phyloP scores from a whole-genome alignment of 108 stramenopile genomes.

The Licmophora abbreviata region DNA sequence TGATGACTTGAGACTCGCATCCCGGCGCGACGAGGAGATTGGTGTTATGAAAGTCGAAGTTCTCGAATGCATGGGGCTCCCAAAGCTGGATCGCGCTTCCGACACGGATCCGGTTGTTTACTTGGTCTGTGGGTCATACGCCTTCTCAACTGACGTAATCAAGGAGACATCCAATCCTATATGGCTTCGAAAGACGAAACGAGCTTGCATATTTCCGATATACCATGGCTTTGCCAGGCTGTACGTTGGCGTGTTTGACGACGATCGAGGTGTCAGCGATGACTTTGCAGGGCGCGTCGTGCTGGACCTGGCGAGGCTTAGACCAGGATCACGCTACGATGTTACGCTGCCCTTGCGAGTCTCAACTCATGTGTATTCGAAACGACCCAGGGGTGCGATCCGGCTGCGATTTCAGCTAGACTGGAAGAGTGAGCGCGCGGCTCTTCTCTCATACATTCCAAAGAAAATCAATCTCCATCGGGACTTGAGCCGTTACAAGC shows the following conservation, averaged over 20 bases:
- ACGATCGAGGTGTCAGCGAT: slow-evolving; percentile 44
- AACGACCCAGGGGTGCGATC: slow-evolving; percentile 43
- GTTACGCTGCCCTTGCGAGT: slow-evolving; percentile 47
- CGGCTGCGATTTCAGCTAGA: slow-evolving; percentile 53
- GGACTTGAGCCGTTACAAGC: slow-evolving; percentile 7
- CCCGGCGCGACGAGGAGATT: slow-evolving; percentile 33
- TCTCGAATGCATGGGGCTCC: slow-evolving; percentile 50
- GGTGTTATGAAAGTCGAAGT: slow-evolving; percentile 53
- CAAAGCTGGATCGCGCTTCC: slow-evolving; percentile 40
- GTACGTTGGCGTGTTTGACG: slow-evolving; percentile 62
- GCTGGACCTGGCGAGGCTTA: slow-evolving; percentile 37
- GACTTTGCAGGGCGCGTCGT: slow-evolving; percentile 67
- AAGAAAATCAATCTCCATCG: slow-evolving; percentile 7
- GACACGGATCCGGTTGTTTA: slow-evolving; percentile 64
- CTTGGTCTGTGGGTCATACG: slow-evolving; percentile 59
- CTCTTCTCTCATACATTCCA: slow-evolving; percentile 57
- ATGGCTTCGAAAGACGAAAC: slow-evolving; percentile 46
- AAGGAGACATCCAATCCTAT: slow-evolving; percentile 32
- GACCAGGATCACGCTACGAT: slow-evolving; percentile 56
- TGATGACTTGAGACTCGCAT: slow-evolving; percentile 25
- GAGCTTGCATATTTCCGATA: slow-evolving; percentile 65
- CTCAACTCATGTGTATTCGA: slow-evolving; percentile 45
- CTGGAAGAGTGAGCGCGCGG: slow-evolving; percentile 45
- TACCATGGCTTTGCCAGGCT: slow-evolving; percentile 53
- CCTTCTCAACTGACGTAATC: slow-evolving; percentile 70